Evolutionary conservation across 805 yeast species (phyloP), one percentile per base, ranked within the genome.

Genomic region (Ogataea nitratoaversa): DNA sequence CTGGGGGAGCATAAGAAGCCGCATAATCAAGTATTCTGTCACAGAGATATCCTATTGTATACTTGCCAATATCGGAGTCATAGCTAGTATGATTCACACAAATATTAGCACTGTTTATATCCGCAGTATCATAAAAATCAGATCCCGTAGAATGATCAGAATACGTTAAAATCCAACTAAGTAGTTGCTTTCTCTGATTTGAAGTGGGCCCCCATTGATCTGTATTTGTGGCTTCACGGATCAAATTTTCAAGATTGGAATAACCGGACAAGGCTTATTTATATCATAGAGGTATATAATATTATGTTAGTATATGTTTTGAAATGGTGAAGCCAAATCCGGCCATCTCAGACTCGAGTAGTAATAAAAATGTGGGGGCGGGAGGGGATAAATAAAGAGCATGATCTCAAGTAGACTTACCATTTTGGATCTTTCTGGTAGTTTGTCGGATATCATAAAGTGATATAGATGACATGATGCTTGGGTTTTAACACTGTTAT

Each of bases 131-230:
- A 29, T 42, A 43, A 27, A 33, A 46, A 14, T 46, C 50, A 7
- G 53, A 41, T 23, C 42, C 34, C 3, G 39, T 20, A n/a, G 44
- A 36, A 18, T 48, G 18, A 12, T 32, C 30, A 3, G 53, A 40
- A 31, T 47, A 50, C 9, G 40, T 30, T 13, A 52, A 36, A 17
- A 54, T 42, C 55, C 55, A 52, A 25, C 36, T 40, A 12, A 49
- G 35, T 2, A 55, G 41, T 38, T 65, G 67, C 28, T 57, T 57
- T 47, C 70, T 51, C 44, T 72, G 73, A 31, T 63, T 60, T 5
- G 70, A 59, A 0, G 76, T 67, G 4, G 78, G 78, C 2, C 78
- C 78, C 78, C 78, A 73, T 5, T 70, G 51, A 48, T 73, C 78
- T 4, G 75, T 72, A 37, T 71, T 73, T 13, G 77, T 72, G 6